Conservation (phyloP, 2,329 filamentous ascomycete species). For the Penicillium hordei region DNA sequence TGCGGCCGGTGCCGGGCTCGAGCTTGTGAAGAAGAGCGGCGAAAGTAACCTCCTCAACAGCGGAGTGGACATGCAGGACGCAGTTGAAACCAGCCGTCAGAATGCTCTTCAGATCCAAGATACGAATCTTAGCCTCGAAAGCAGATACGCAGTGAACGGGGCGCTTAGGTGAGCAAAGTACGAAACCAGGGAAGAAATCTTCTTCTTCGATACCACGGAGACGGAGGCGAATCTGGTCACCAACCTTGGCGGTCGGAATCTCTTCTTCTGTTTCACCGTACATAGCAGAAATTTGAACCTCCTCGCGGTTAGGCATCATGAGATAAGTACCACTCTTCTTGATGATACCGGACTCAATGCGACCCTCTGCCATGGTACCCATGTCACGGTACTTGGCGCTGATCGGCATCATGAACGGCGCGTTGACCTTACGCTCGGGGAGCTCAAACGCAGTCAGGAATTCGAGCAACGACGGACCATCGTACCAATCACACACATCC, state of each 20-base stretch:
- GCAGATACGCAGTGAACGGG: slow-evolving; percentile 83
- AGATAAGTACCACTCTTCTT: slow-evolving; percentile 83
- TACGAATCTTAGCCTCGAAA: slow-evolving; percentile 96
- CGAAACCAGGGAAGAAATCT: slow-evolving; percentile 92
- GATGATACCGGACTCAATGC: slow-evolving; percentile 90
- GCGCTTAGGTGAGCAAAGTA: slow-evolving; percentile 91
- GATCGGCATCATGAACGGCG: slow-evolving; percentile 99
- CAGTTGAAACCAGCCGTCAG: slow-evolving; percentile 95
- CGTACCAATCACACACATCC: slow-evolving; percentile 76
- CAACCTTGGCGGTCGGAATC: slow-evolving; percentile 74
- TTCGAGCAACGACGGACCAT: slow-evolving; percentile 87
- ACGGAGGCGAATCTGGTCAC: slow-evolving; percentile 90
- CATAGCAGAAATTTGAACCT: slow-evolving; percentile 75
- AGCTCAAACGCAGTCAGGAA: slow-evolving; percentile 93
- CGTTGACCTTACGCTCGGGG: slow-evolving; percentile 92
- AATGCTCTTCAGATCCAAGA: slow-evolving; percentile 92
- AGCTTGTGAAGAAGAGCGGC: slow-evolving; percentile 84
- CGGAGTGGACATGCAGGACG: slow-evolving; percentile 93
- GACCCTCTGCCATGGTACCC: slow-evolving; percentile 96
- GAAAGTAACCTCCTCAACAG: slow-evolving; percentile 97
- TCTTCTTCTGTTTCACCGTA: slow-evolving; percentile 98
- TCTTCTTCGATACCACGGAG: slow-evolving; percentile 96
- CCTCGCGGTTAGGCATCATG: slow-evolving; percentile 94
- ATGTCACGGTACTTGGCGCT: slow-evolving; percentile 96
- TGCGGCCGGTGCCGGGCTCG: slow-evolving; percentile 89